Evolutionary conservation across 176 grass and related monocot species (phyloP).

Genomic region (Zea mays): DNA sequence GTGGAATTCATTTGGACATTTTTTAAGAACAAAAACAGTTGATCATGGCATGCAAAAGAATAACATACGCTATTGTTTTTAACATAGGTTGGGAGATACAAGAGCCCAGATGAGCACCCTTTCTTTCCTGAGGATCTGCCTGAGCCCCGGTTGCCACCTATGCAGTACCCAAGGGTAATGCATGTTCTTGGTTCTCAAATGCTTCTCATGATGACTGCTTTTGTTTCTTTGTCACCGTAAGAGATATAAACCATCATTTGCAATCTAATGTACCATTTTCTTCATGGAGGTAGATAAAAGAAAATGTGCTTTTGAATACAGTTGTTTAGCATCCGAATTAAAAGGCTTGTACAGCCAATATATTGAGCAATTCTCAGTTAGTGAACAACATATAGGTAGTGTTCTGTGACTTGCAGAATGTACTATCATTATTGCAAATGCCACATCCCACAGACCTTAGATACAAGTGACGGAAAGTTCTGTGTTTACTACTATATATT

Average conservation of each 20-base stretch:
- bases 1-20: slow-evolving; percentile 34
- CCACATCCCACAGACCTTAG: background rate
- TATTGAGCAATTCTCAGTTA: background rate
- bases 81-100: slow-evolving; percentile 87
- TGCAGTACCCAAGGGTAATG: slow-evolving; percentile 73
- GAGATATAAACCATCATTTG: slow-evolving; percentile 10
- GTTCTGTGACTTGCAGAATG: background rate
- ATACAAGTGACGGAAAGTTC: slow-evolving; percentile 11
- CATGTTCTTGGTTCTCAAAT: slow-evolving; percentile 13
- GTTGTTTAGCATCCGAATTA: background rate
- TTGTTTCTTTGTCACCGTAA: slow-evolving; percentile 2
- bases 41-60: background rate
- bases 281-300: slow-evolving; percentile 11
- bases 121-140: slow-evolving; percentile 86
- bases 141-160: slow-evolving; percentile 69
- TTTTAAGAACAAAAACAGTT: background rate
- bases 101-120: slow-evolving; percentile 94
- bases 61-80: slow-evolving; percentile 29
- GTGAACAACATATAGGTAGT: background rate
- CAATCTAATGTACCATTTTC: slow-evolving; percentile 20
- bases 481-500: background rate
- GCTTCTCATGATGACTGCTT: slow-evolving; percentile 9
- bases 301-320: background rate
- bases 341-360: background rate
- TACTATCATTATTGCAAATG: slow-evolving; percentile 8